Conservation (phyloP, 2,329 filamentous ascomycete species). For the Fusarium secorum region DNA sequence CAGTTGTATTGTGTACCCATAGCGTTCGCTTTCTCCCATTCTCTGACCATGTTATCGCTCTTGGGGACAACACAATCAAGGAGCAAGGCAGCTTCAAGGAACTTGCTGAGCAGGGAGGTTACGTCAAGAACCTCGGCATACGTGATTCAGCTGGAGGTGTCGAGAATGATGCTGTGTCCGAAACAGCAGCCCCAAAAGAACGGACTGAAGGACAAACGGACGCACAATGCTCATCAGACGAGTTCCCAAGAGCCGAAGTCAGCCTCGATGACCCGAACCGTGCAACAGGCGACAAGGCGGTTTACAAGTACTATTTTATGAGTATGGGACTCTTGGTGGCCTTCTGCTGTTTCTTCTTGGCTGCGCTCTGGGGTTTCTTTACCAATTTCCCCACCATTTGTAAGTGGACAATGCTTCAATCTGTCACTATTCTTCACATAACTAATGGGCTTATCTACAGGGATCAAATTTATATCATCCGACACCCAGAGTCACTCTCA, state of each 20-base stretch:
- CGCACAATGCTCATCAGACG: background rate
- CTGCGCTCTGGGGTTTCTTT: slow-evolving; percentile 47
- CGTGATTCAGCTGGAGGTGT: background rate
- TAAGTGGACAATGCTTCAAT: background rate
- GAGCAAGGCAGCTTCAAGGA: slow-evolving; percentile 50
- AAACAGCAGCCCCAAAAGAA: background rate
- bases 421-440: background rate
- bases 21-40: slow-evolving; percentile 44
- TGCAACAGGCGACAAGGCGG: slow-evolving; percentile 43
- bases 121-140: slow-evolving; percentile 50
- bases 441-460: background rate
- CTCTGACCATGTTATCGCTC: slow-evolving; percentile 57
- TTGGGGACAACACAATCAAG: slow-evolving; percentile 51
- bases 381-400: slow-evolving; percentile 7
- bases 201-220: slow-evolving; percentile 8
- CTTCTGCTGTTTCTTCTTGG: slow-evolving; percentile 37
- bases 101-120: slow-evolving; percentile 45
- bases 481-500: background rate
- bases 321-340: slow-evolving; percentile 37
- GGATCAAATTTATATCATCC: slow-evolving; percentile 48
- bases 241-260: background rate
- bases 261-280: slow-evolving; percentile 33
- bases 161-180: rapidly evolving
- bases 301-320: slow-evolving; percentile 48
- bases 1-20: slow-evolving; percentile 52